Conservation (phyloP, 805 yeast species). For the Lachancea sp. region DNA sequence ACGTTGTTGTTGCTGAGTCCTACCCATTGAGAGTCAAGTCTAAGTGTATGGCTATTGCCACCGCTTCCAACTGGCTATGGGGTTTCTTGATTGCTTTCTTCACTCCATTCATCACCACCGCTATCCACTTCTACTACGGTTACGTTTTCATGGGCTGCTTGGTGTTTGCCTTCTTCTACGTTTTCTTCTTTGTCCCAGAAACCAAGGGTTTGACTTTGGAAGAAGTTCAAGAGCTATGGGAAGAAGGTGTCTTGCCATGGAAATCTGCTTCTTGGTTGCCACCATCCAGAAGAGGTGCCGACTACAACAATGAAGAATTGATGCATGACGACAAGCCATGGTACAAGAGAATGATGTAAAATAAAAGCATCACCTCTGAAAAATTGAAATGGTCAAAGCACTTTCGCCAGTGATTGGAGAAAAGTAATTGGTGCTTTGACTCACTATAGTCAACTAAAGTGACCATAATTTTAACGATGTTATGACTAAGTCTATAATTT, state of each 20-base stretch:
- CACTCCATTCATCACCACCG: constrained; percentile 61
- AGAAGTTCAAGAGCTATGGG: constrained; percentile 62
- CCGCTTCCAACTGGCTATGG: constrained; percentile 60
- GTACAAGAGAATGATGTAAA: constrained; percentile 18
- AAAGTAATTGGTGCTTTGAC: background rate
- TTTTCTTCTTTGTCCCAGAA: constrained; percentile 63
- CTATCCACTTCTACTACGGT: constrained; percentile 65
- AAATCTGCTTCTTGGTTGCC: constrained; percentile 46
- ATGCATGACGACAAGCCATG: constrained; percentile 24
- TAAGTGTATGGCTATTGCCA: constrained; percentile 49
- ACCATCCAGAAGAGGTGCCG: constrained; percentile 32
- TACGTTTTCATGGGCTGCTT: constrained; percentile 53
- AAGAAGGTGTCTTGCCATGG: constrained; percentile 37
- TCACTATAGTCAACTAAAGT: background rate
- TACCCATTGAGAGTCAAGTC: constrained; percentile 68
- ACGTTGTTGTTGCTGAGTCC: constrained; percentile 58
- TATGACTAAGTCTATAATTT: constrained; percentile 3
- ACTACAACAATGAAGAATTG: constrained; percentile 22
- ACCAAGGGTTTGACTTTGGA: constrained; percentile 75
- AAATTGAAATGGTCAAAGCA: background rate
- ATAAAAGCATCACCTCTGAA: background rate
- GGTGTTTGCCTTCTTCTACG: constrained; percentile 50
- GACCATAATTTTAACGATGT: constrained; percentile 1
- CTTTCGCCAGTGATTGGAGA: background rate
- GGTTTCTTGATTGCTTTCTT: constrained; percentile 60